Percentiles rank a stretch among this genome's conserved stretches.
phyloP scores from a whole-genome alignment of 2,329 filamentous ascomycete genomes.

The Penicillium brasilianum region DNA sequence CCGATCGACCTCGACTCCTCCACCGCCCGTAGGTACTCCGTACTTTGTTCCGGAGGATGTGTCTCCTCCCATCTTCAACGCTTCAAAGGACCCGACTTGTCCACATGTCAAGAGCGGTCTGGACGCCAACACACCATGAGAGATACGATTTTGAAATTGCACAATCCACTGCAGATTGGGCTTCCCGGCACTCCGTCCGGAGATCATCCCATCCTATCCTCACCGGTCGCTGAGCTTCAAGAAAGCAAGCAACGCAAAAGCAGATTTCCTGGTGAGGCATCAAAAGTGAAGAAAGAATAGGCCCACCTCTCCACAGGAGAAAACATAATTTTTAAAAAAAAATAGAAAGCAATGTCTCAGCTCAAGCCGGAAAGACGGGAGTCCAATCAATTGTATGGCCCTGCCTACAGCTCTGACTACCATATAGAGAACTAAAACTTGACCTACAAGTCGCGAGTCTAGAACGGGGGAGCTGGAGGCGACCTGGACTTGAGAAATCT shows the following conservation, averaged over 20 bases:
- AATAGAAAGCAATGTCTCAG: constrained; percentile 16
- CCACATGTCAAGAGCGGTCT: constrained; percentile 18
- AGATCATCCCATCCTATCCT: background rate
- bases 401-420: background rate
- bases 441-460: background rate
- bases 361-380: constrained; percentile 13
- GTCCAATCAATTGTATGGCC: constrained; percentile 14
- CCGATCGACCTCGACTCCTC: background rate
- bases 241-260: background rate
- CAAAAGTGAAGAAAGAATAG: background rate
- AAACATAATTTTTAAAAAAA: no score
- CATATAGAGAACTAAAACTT: background rate
- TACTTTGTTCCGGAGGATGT: background rate
- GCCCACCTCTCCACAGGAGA: background rate
- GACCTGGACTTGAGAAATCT: background rate
- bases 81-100: constrained; percentile 1
- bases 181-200: constrained; percentile 10
- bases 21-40: background rate
- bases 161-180: constrained; percentile 11
- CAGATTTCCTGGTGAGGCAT: background rate
- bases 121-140: constrained; percentile 16
- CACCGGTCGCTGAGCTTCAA: background rate
- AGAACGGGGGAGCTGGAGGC: background rate
- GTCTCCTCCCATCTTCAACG: background rate
- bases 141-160: constrained; percentile 12